These are phyloP conservation scores for Schizopora paradoxa DNA, from an alignment of 1,284 basidiomycete genomes.

Conservation along the genomic window DNA sequence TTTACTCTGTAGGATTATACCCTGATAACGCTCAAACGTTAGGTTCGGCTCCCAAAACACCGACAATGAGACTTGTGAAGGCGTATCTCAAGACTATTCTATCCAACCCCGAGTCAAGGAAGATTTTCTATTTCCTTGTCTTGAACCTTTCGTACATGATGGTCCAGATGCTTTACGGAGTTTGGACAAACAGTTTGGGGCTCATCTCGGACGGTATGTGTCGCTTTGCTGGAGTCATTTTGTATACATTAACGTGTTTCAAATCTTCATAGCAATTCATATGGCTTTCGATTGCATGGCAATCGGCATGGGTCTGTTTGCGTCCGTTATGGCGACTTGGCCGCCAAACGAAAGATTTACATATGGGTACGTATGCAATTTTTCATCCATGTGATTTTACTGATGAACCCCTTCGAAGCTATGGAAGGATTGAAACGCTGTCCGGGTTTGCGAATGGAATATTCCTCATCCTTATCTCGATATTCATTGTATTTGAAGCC, in stretches of 20 bases:
- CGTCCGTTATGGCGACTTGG: slow-evolving; percentile 98
- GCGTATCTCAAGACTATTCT: slow-evolving; percentile 86
- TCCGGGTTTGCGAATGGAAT: slow-evolving; percentile 98
- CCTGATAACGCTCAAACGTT: slow-evolving; percentile 42
- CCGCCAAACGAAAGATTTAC: slow-evolving; percentile 92
- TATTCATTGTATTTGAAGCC: slow-evolving; percentile 98
- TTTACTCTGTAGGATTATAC: slow-evolving; percentile 45
- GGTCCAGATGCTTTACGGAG: slow-evolving; percentile 91
- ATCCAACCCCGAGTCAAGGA: slow-evolving; percentile 85
- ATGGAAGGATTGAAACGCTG: slow-evolving; percentile 96
- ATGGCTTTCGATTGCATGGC: slow-evolving; percentile 99
- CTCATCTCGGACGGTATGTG: slow-evolving; percentile 91
- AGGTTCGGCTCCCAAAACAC: slow-evolving; percentile 41
- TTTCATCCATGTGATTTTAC: slow-evolving; percentile 6
- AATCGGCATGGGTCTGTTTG: slow-evolving; percentile 92
- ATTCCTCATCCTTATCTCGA: slow-evolving; percentile 92
- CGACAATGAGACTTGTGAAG: slow-evolving; percentile 53
- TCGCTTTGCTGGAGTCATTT: neutral
- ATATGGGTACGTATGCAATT: slow-evolving; percentile 64
- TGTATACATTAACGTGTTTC: neutral
- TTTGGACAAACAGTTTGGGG: slow-evolving; percentile 97
- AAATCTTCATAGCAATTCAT: slow-evolving; percentile 92
- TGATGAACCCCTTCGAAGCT: slow-evolving; percentile 42
- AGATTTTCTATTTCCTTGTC: slow-evolving; percentile 96
- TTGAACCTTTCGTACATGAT: slow-evolving; percentile 96